Conservation (phyloP, 176 grass and related monocot species). For the Raddia guianensis region DNA sequence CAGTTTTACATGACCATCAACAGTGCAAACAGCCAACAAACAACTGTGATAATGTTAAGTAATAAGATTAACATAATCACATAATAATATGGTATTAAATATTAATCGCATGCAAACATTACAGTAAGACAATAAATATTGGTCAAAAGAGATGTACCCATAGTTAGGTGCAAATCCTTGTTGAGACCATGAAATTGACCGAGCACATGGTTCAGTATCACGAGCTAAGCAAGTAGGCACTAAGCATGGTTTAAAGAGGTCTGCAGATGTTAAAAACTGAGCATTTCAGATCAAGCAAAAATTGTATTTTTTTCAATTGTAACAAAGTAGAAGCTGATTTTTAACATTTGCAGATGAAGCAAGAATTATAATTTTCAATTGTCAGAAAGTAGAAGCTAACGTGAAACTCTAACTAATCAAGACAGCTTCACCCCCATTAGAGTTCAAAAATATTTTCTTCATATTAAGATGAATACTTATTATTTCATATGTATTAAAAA, state of each 20-base stretch:
- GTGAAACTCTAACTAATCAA: constrained; percentile 28
- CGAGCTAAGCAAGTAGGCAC: constrained; percentile 67
- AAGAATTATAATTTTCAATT: constrained; percentile 5
- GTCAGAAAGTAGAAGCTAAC: too few relatives aligned
- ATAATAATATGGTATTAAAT: not conserved
- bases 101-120: not conserved
- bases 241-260: constrained; percentile 76
- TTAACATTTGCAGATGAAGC: constrained; percentile 11
- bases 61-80: not conserved
- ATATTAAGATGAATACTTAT: not conserved
- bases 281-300: constrained; percentile 21
- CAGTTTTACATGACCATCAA: constrained; percentile 76
- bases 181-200: constrained; percentile 88
- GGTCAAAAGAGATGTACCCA: constrained; percentile 45
- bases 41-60: constrained; percentile 48
- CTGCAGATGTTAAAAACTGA: constrained; percentile 52
- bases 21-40: constrained; percentile 74
- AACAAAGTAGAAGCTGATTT: constrained; percentile 18
- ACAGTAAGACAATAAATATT: not conserved
- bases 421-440: constrained; percentile 6
- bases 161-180: constrained; percentile 80
- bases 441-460: not conserved
- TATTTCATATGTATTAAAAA: not conserved
- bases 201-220: constrained; percentile 63
- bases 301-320: constrained; percentile 5